Conservation (phyloP, 2,329 filamentous ascomycete species). For the Aspergillus sp. region DNA sequence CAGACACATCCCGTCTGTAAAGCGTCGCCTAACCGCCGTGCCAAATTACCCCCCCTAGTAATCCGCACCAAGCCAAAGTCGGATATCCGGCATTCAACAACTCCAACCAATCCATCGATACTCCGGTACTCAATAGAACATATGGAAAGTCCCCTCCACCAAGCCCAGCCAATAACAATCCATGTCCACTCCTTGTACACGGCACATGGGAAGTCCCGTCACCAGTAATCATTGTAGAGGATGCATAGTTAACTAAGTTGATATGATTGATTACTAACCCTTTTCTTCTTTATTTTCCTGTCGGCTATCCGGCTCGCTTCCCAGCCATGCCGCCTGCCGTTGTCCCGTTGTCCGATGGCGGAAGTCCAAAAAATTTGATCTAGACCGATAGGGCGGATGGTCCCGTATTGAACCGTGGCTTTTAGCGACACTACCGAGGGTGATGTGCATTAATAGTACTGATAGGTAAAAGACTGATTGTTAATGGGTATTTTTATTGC, state of each 20-base stretch:
- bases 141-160: no score
- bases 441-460: background rate
- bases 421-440: background rate
- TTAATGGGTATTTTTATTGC: background rate
- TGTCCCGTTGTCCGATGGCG: background rate
- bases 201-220: no score
- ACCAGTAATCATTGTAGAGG: no score
- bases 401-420: background rate
- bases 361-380: background rate
- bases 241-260: no score
- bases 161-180: no score
- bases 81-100: background rate
- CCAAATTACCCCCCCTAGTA: background rate
- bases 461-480: background rate
- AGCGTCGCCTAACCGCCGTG: background rate
- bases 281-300: no score
- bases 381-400: background rate
- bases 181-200: no score
- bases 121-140: no score
- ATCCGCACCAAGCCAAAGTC: background rate
- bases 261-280: no score
- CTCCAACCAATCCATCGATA: no score
- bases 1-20: no score
- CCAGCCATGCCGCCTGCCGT: background rate
- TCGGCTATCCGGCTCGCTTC: no score